Evolutionary conservation across 2,329 filamentous ascomycete species (phyloP).

Genomic region (Sporothrix brasiliensis): DNA sequence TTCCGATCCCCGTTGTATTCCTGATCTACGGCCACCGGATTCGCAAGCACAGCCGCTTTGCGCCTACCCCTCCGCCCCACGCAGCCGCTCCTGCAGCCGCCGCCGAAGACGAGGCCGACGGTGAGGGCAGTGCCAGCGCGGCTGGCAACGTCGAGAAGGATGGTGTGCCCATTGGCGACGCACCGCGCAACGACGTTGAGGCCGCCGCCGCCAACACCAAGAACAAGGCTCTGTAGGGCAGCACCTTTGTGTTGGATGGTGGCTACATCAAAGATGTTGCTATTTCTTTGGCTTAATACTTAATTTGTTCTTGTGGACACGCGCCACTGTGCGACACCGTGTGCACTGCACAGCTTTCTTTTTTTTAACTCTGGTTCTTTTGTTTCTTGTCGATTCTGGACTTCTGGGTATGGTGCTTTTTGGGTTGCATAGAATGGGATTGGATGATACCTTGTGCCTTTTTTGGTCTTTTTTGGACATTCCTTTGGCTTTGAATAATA

Average conservation of each 20-base stretch:
- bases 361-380: not conserved
- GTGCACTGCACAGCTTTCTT: not conserved
- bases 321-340: no score
- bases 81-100: not conserved
- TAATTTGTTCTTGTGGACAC: not conserved
- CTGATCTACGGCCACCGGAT: slow-evolving; percentile 63
- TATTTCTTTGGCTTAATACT: not conserved
- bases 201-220: slow-evolving; percentile 26
- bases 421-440: slow-evolving; percentile 19
- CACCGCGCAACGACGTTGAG: slow-evolving; percentile 31
- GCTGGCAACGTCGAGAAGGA: slow-evolving; percentile 26
- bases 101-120: not conserved
- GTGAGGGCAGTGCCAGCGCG: not conserved
- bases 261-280: not conserved
- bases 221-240: slow-evolving; percentile 16
- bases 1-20: slow-evolving; percentile 66
- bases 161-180: slow-evolving; percentile 23
- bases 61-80: slow-evolving; percentile 49
- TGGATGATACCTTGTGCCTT: slow-evolving; percentile 20
- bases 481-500: not conserved
- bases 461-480: not conserved
- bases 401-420: not conserved
- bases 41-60: slow-evolving; percentile 58
- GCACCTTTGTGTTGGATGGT: not conserved
- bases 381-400: not conserved